A percentile compares a stretch with the other conserved stretches of the same genome.
Conservation (phyloP, 257 asterid genomes). For the Euphrasia confusa region DNA sequence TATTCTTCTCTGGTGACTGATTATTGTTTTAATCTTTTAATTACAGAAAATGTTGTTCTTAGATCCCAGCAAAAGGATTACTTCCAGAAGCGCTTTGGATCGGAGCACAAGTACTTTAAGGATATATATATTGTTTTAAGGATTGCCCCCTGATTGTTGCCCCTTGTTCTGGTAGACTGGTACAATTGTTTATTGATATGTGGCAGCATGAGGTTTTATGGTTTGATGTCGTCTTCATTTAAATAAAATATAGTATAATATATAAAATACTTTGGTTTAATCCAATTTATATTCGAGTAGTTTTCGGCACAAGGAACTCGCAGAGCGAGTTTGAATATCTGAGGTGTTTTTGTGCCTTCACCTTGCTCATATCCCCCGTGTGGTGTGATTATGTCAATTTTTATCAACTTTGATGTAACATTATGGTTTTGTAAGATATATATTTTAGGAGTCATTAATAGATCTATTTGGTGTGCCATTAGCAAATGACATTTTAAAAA, state of each 20-base stretch:
- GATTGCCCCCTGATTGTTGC: slow-evolving; percentile 44
- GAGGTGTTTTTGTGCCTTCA: slow-evolving; percentile 24
- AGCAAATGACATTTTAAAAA: slow-evolving; percentile 8
- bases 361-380: slow-evolving; percentile 28
- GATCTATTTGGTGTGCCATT: slow-evolving; percentile 35
- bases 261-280: slow-evolving; percentile 29
- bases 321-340: slow-evolving; percentile 19
- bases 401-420: slow-evolving; percentile 29
- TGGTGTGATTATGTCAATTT: slow-evolving; percentile 33
- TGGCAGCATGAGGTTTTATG: slow-evolving; percentile 33
- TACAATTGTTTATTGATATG: slow-evolving; percentile 57
- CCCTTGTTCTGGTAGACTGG: slow-evolving; percentile 33
- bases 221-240: slow-evolving; percentile 23
- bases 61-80: slow-evolving; percentile 90
- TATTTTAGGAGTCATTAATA: slow-evolving; percentile 24
- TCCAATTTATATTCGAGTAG: slow-evolving; percentile 29
- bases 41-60: slow-evolving; percentile 62
- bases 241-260: too few species aligned
- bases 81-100: slow-evolving; percentile 82
- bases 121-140: too few species aligned
- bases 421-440: slow-evolving; percentile 28
- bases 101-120: slow-evolving; percentile 89
- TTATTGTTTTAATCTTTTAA: slow-evolving; percentile 15
- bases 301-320: slow-evolving; percentile 20
- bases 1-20: slow-evolving; percentile 7